Base-by-base conservation (phyloP, 371 early-diverging fungal species). In the Apophysomyces sp. region DNA sequence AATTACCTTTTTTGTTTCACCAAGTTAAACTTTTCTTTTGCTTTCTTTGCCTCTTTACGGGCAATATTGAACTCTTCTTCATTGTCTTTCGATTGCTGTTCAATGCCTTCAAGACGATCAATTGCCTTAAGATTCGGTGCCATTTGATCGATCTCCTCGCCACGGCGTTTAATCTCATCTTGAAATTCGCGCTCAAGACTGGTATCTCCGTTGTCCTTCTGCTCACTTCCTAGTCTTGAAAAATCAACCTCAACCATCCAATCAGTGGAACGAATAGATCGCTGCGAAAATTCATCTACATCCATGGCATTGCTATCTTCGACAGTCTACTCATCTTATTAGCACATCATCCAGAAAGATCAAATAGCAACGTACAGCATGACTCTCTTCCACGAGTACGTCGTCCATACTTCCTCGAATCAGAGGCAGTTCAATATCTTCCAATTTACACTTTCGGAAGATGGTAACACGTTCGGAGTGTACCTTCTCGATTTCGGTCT, bases 41-140 rank as follows among this genome's bases (percentile, higher is more conserved):
- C 92, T 5, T 67, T 60, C 67, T 92, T 91, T 1, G 95, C 94
- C 11, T 85, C 86, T 62, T 77, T 80, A 37, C 97, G 83, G 0
- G 96, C 89, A 7, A 69, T 70, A 44, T 89, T 90, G 72, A 94
- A 97, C 58, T 93, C 93, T 8, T 81, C 82, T 36, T 94, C 94
- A 4, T 93, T 90, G 30, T 88, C 87, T 40, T 78, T 86, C 39
- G 94, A 67, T 57, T 93, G 92, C 28, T 78, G 80, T 55, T 94
- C 89, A 0, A 93, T 92, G 6, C 90, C 91, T 57, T 91, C 94
- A 60, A 96, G 80, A 62, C 91, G 87, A 61, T 95, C 92, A 60
- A 88, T 80, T 0, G 94, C 94, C 49, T 93, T 89, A 65, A 95
- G 79, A 66, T 95, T 96, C 3, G 97, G 98, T 4, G 93, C 92